Base-by-base conservation (phyloP, 176 grass and related monocot genomes). In the barley (Hordeum vulgare) region DNA sequence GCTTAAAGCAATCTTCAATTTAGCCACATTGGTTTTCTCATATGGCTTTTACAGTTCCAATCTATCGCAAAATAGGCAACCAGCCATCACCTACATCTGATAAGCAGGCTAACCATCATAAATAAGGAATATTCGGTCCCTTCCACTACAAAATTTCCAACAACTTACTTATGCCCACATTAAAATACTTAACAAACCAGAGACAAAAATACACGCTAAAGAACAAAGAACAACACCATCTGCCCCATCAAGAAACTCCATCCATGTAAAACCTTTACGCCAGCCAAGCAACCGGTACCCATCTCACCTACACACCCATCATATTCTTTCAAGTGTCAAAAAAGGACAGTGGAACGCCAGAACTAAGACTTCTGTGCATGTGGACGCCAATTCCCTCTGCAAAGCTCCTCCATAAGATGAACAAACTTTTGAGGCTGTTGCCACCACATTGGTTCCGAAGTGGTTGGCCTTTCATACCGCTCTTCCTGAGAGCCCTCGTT, bases 311-410 rank as follows among this genome's bases (percentile, higher is more conserved):
- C 31, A 24, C 40, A 39, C 45, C 26, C 51, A 80, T 44, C 49
- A 80, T 58, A 33, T 79, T 75, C 78, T 90, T 49, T 37, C 47
- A 39, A 36, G 20, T 39, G 66, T 39, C 44, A 86, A 74, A 90
- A 75, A 90, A 33, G 33, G 31, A 65, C n/a, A 15, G 33, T 8
- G 57, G 12, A 68, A 67, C 23, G 17, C 28, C 60, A 47, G 47
- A 74, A 80, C 60, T 86, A 90, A 42, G 88, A 90, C 80, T 90
- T 85, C 80, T 90, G 88, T 31, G 88, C 84, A 34, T 90, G 88
- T 2, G 79, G 88, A n/a, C 80, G 84, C 89, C 82, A 83, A 24
- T 81, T 81, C 81, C 79, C 86, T 85, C 75, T 83, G 79, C 88
- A 88, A 24, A 88, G 82, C 23, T 88, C 67, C 68, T 73, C 21